These are phyloP conservation scores for Cladochytrium replicatum DNA, from an alignment of 192 early-diverging fungal genomes.

Conservation along the genomic window DNA sequence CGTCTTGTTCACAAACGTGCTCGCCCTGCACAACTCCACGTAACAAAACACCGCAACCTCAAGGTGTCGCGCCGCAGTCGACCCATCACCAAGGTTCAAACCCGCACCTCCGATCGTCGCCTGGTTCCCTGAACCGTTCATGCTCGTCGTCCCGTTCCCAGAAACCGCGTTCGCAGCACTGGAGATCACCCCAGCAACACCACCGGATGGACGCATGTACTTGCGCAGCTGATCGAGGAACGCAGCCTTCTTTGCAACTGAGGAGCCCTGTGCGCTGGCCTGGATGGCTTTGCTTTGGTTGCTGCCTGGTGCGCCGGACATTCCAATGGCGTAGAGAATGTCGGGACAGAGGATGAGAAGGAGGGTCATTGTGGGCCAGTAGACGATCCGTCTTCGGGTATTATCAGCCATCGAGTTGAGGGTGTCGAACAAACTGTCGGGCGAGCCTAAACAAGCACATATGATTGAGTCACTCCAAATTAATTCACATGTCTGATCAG, in stretches of 20 bases:
- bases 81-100: constrained; percentile 40
- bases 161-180: background rate
- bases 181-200: constrained; percentile 5
- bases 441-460: constrained; percentile 35
- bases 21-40: constrained; percentile 65
- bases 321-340: constrained; percentile 48
- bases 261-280: background rate
- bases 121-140: too few species aligned
- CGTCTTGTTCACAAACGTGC: constrained; percentile 52
- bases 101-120: too few species aligned
- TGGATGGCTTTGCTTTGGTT: background rate
- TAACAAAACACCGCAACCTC: constrained; percentile 61
- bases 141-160: background rate
- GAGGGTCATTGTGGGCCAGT: constrained; percentile 84
- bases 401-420: constrained; percentile 53
- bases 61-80: constrained; percentile 40
- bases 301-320: constrained; percentile 8
- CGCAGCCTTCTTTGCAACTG: background rate
- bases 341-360: constrained; percentile 83
- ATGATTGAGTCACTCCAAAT: background rate
- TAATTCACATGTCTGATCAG: background rate
- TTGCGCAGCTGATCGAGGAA: background rate
- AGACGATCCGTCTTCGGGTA: constrained; percentile 51
- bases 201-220: background rate
- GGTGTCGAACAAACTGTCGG: constrained; percentile 69